Evolutionary conservation across 2,329 filamentous ascomycete species (phyloP).

Genomic region (Paraphaeosphaeria minitans): DNA sequence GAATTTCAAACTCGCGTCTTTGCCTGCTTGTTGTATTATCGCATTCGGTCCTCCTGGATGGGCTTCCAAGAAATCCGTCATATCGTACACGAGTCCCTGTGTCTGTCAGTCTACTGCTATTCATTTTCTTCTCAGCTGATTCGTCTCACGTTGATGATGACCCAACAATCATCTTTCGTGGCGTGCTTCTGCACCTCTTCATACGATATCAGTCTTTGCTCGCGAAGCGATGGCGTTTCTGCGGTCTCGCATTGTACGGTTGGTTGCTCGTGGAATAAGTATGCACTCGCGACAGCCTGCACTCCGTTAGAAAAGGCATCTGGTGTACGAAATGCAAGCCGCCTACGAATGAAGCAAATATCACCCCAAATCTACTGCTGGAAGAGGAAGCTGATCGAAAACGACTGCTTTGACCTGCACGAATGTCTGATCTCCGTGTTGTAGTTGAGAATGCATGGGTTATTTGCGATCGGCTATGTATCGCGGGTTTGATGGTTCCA

Average conservation of each 20-base stretch:
- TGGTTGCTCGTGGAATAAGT: neutral
- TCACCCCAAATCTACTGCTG: neutral
- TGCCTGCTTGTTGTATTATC: neutral
- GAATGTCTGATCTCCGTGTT: neutral
- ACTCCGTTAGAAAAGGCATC: neutral
- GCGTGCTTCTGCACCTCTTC: constrained; percentile 6
- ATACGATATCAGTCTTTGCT: neutral
- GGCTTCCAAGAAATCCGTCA: neutral
- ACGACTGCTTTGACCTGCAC: neutral
- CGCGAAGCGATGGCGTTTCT: neutral
- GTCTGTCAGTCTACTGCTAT: neutral
- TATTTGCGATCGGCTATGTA: neutral
- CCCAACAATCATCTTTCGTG: constrained; percentile 7
- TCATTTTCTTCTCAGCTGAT: neutral
- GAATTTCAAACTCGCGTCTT: neutral
- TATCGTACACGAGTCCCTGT: neutral
- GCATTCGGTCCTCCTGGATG: neutral
- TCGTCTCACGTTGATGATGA: constrained; percentile 4
- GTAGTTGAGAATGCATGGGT: neutral
- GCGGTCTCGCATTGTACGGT: neutral
- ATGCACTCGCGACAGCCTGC: neutral
- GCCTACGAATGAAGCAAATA: neutral
- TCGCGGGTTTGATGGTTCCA: neutral
- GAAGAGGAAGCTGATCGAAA: neutral
- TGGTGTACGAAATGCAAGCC: neutral